Evolutionary conservation across 2,329 filamentous ascomycete species (phyloP).

Genomic region (Aureobasidium sp.): DNA sequence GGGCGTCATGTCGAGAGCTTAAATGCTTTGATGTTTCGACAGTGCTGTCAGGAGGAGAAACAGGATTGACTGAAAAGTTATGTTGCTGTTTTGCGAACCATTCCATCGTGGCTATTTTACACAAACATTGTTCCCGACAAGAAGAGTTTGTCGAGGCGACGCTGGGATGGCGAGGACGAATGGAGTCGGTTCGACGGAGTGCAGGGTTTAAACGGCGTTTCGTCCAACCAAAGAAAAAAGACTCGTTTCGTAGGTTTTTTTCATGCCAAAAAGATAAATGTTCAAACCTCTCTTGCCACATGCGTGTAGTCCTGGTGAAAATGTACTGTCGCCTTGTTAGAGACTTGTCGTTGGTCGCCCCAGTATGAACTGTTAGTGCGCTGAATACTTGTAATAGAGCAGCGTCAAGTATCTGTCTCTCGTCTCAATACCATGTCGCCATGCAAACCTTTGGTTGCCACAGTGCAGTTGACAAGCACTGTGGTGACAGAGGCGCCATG

Average conservation of each 20-base stretch:
- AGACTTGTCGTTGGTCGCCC: too few species aligned
- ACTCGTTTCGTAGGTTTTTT: constrained; percentile 12
- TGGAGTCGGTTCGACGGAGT: constrained; percentile 7
- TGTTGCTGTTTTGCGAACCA: constrained; percentile 3
- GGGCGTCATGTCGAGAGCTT: constrained; percentile 87
- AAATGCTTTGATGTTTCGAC: constrained; percentile 16
- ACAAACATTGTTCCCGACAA: neutral
- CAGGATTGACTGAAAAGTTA: constrained; percentile 9
- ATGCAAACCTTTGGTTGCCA: neutral
- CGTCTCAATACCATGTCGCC: neutral
- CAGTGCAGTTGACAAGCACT: neutral
- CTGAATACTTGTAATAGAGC: too few species aligned
- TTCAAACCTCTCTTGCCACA: constrained; percentile 1
- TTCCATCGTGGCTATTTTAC: neutral
- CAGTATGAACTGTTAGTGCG: neutral
- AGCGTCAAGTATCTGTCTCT: neutral
- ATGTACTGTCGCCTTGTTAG: too few species aligned
- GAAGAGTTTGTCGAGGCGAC: constrained; percentile 6
- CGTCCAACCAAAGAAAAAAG: constrained; percentile 9
- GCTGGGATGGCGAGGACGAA: neutral
- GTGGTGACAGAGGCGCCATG: neutral
- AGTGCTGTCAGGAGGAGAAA: neutral
- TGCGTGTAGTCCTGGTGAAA: neutral
- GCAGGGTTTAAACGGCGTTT: constrained; percentile 11
- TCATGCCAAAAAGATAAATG: constrained; percentile 12